Percentiles rank a stretch among this genome's conserved stretches.
These are phyloP conservation scores for Fremontodendron californicum DNA, from an alignment of 345 rosid genomes.

Conservation along the genomic window DNA sequence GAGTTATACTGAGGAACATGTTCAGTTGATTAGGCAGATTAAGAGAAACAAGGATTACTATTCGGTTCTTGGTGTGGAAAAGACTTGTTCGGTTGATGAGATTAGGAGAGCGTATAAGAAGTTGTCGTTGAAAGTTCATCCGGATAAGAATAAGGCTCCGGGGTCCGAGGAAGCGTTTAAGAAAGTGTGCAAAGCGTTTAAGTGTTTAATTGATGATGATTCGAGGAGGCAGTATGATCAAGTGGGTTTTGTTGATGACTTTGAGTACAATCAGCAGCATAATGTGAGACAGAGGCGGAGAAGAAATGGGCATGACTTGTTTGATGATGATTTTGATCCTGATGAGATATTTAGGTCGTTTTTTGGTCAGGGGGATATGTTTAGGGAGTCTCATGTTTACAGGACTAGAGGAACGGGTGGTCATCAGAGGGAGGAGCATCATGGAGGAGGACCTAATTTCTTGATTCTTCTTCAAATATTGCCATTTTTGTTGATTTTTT, in stretches of 20 bases:
- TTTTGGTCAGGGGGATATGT: slow-evolving; percentile 55
- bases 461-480: slow-evolving; percentile 60
- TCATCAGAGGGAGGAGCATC: slow-evolving; percentile 44
- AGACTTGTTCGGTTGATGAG: slow-evolving; percentile 61
- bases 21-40: slow-evolving; percentile 52
- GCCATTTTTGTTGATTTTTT: slow-evolving; percentile 65
- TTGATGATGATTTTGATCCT: slow-evolving; percentile 64
- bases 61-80: slow-evolving; percentile 66
- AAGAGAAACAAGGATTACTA: slow-evolving; percentile 60
- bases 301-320: slow-evolving; percentile 37
- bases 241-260: slow-evolving; percentile 57
- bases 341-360: slow-evolving; percentile 77
- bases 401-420: slow-evolving; percentile 42
- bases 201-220: slow-evolving; percentile 65
- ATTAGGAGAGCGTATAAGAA: slow-evolving; percentile 80
- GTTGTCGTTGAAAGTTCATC: slow-evolving; percentile 87
- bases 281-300: slow-evolving; percentile 64
- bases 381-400: slow-evolving; percentile 41
- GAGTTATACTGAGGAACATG: slow-evolving; percentile 51
- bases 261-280: slow-evolving; percentile 46
- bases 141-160: slow-evolving; percentile 90
- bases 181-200: slow-evolving; percentile 68
- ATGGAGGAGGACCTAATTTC: slow-evolving; percentile 43
- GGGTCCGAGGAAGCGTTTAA: slow-evolving; percentile 92
- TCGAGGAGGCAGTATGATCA: slow-evolving; percentile 79